Evolutionary conservation across 768 basidiomycete genomes (phyloP).

Genomic region (Crepidotus variabilis): DNA sequence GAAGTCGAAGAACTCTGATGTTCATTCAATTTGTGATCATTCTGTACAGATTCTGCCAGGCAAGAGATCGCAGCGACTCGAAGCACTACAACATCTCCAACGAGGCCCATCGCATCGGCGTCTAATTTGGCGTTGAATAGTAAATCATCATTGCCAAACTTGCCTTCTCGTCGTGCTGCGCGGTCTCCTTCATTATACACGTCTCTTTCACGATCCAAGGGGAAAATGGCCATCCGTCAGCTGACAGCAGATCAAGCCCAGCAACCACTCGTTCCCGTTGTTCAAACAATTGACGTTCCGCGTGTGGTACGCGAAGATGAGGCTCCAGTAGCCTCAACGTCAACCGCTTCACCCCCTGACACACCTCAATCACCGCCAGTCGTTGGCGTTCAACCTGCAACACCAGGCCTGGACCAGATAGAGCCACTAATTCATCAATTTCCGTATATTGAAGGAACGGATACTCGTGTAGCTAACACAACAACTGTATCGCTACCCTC

Average conservation of each 20-base stretch:
- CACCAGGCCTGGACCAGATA: no score
- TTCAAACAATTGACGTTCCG: not conserved
- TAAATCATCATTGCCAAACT: not conserved
- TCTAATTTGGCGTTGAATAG: not conserved
- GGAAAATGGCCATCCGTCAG: not conserved
- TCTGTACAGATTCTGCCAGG: not conserved
- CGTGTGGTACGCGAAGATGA: not conserved
- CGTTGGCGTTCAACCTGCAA: no score
- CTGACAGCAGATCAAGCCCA: not conserved
- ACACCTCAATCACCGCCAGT: not conserved
- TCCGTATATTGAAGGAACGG: no score
- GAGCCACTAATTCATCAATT: no score
- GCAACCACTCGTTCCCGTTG: not conserved
- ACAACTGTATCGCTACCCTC: not conserved
- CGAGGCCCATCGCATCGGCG: not conserved
- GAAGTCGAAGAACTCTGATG: not conserved
- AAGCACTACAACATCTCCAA: not conserved
- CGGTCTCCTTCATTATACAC: not conserved
- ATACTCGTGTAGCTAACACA: not conserved
- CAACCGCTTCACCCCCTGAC: not conserved
- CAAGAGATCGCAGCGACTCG: not conserved
- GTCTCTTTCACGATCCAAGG: conserved; percentile 7
- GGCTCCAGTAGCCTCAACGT: not conserved
- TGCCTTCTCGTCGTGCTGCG: not conserved
- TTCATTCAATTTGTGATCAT: not conserved